Evolutionary conservation across 441 rosid genomes (phyloP).

Genomic region (Croton laevigatus): DNA sequence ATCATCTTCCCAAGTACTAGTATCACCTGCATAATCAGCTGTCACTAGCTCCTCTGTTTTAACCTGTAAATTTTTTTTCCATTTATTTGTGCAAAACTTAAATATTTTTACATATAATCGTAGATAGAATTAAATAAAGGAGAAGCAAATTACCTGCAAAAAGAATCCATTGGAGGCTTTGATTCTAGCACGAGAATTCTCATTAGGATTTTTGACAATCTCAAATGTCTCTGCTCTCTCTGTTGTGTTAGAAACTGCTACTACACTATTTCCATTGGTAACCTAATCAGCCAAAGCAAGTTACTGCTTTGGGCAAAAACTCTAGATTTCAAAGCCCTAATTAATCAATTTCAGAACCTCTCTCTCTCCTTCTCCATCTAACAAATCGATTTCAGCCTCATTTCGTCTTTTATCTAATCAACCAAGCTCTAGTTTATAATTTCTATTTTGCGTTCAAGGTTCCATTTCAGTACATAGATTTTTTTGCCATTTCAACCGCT

Average conservation of each 20-base stretch:
- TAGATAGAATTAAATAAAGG: neutral
- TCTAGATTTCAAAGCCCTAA: too few species aligned
- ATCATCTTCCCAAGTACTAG: constrained; percentile 41
- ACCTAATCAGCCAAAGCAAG: too few species aligned
- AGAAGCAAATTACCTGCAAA: constrained; percentile 28
- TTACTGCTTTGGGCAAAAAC: too few species aligned
- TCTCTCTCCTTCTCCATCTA: too few species aligned
- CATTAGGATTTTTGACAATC: constrained; percentile 32
- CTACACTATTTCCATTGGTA: constrained; percentile 25
- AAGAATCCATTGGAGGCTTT: constrained; percentile 48
- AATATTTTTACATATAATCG: neutral
- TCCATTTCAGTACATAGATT: too few species aligned
- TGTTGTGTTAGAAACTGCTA: constrained; percentile 30
- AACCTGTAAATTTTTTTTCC: constrained; percentile 30
- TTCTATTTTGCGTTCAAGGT: too few species aligned
- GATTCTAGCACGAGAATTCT: constrained; percentile 36
- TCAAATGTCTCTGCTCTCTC: constrained; percentile 32
- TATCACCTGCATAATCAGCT: constrained; percentile 35
- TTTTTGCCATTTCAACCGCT: too few species aligned
- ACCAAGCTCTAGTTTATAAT: too few species aligned
- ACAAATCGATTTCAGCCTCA: too few species aligned
- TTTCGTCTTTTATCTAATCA: too few species aligned
- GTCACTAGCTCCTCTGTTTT: constrained; percentile 45
- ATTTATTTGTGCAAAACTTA: neutral
- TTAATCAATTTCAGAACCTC: too few species aligned